Evolutionary conservation across 2,329 filamentous ascomycete species (phyloP), one percentile per base, ranked within the genome.

Genomic region (Colletotrichum chrysophilum): DNA sequence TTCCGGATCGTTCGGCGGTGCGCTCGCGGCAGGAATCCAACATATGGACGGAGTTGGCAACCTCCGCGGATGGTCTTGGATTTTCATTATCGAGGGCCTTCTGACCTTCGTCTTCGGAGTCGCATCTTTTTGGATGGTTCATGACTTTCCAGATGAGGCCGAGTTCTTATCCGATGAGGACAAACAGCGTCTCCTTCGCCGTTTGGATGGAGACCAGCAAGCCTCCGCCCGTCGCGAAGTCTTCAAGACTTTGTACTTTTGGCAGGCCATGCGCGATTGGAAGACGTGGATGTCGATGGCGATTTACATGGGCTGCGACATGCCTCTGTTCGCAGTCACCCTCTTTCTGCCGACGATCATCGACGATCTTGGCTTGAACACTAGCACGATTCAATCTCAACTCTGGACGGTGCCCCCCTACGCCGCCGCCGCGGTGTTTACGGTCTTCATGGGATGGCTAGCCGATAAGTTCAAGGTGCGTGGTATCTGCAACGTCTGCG

Each of bases 91-190:
- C 32, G 93, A 95, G 84, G 95, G 95, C 7, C 85, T 94, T 3
- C 87, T 91, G 1, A 96, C 95, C 0, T 88, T 96, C 2, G 2
- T 95, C 2, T 88, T 95, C 28, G 95, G 93, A 4, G 78, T 94
- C 7, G 83, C 87, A 1, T 94, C 91, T 2, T 96, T 94, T 85
- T 96, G 93, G 92, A 91, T 94, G 86, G 94, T 97, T 2, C 91
- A 95, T 77, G 94, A 98, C 81, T 97, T 96, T 81, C 95, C 95
- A 0, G 93, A 94, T 77, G 89, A 94, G 73, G 95, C 94, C 26
- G 91, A 82, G 2, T 97, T 97, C 81, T 88, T 98, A 9, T 90
- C 91, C 0, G 87, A 90, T 1, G 89, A 91, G 10, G 95, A 97
- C 78, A 93, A 94, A 30, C 88, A 88, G 9, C 91, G 95, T 10